These are phyloP conservation scores for Aspergillus ustus DNA, from an alignment of 2,329 filamentous ascomycete genomes.

Conservation along the genomic window DNA sequence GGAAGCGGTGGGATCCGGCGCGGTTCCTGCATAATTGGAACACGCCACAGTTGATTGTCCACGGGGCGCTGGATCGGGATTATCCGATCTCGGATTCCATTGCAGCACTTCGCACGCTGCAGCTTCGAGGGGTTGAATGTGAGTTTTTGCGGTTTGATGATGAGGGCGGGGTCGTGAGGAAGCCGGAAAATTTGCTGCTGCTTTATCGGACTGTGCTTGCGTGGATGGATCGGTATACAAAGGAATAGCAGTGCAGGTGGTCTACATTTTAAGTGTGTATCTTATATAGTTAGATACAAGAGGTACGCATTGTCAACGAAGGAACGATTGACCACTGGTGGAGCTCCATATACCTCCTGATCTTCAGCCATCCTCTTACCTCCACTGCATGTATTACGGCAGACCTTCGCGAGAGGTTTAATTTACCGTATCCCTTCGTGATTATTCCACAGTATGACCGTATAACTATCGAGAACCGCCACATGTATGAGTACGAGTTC, in stretches of 20 bases:
- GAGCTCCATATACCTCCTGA: too few relatives aligned
- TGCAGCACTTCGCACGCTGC: neutral
- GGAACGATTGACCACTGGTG: too few relatives aligned
- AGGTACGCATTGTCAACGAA: too few relatives aligned
- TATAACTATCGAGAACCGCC: too few relatives aligned
- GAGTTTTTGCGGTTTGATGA: neutral
- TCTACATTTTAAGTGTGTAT: neutral
- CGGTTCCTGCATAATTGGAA: neutral
- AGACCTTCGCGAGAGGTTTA: too few relatives aligned
- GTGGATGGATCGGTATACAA: conserved; percentile 10
- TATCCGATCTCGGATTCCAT: neutral
- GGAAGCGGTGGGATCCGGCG: conserved; percentile 2
- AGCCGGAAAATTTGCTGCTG: conserved; percentile 1
- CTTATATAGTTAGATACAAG: too few relatives aligned
- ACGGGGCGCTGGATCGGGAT: neutral
- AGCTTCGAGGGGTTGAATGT: conserved; percentile 5
- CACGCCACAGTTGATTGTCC: neutral
- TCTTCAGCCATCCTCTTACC: too few relatives aligned
- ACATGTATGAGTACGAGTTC: too few relatives aligned
- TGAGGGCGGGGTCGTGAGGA: neutral
- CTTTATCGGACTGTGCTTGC: conserved; percentile 5
- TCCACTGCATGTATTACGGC: too few relatives aligned
- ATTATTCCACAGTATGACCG: too few relatives aligned
- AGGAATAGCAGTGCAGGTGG: neutral
- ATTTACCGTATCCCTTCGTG: too few relatives aligned